phyloP scores from a whole-genome alignment of 1,284 basidiomycete species.

The Puccinia triticina region DNA sequence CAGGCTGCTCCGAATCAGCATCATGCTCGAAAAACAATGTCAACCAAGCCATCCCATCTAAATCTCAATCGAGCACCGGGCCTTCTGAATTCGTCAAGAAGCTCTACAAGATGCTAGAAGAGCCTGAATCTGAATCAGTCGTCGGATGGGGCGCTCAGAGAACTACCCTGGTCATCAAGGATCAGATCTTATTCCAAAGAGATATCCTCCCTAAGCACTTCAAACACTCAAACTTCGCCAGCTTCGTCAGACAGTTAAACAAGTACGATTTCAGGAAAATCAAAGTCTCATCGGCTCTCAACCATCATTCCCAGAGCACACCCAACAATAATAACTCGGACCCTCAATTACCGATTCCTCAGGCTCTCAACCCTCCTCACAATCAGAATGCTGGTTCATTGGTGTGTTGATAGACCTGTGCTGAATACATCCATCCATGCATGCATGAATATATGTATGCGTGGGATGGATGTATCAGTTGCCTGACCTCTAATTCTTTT shows the following conservation, averaged over 20 bases:
- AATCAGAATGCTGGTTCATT: conserved; percentile 9
- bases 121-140: conserved; percentile 71
- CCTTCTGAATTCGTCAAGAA: conserved; percentile 88
- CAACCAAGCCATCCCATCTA: neutral
- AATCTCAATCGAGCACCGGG: conserved; percentile 53
- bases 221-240: conserved; percentile 94
- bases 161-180: conserved; percentile 91
- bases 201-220: conserved; percentile 90
- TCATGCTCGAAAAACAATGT: neutral
- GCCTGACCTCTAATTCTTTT: neutral
- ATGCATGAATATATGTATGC: neutral
- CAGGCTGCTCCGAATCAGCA: neutral
- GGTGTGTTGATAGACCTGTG: conserved; percentile 12
- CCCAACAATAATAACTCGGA: neutral
- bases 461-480: neutral
- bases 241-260: conserved; percentile 76
- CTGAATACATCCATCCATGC: neutral
- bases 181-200: conserved; percentile 97
- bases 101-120: conserved; percentile 92
- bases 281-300: conserved; percentile 27
- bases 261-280: conserved; percentile 99
- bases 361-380: neutral
- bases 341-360: neutral
- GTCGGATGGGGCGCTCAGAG: conserved; percentile 85
- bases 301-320: neutral